Conservation (phyloP, 2,329 filamentous ascomycete species). For the Fusarium poae region DNA sequence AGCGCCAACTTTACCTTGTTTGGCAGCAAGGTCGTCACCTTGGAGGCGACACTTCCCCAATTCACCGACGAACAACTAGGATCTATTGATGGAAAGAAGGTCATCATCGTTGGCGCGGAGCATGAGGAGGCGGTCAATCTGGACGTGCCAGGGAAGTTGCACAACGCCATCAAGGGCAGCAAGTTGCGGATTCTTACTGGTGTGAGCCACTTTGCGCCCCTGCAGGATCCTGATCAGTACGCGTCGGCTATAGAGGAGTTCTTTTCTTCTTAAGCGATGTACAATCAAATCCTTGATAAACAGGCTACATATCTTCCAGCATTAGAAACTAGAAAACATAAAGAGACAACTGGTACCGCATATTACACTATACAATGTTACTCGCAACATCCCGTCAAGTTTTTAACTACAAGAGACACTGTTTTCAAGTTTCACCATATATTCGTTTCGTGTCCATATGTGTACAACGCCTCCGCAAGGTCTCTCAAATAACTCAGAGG, state of each 20-base stretch:
- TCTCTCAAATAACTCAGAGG: not conserved
- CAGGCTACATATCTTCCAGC: not conserved
- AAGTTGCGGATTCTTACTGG: slow-evolving; percentile 52
- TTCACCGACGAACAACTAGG: slow-evolving; percentile 49
- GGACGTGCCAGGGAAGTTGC: slow-evolving; percentile 53
- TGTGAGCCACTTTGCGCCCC: slow-evolving; percentile 60
- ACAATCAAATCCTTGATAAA: too few species aligned
- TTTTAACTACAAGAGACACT: not conserved
- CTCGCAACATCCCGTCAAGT: not conserved
- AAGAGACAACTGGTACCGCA: not conserved
- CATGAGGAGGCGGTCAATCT: slow-evolving; percentile 58
- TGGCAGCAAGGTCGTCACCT: slow-evolving; percentile 53
- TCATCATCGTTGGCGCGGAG: slow-evolving; percentile 51
- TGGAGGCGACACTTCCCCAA: slow-evolving; percentile 56
- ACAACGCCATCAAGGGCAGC: slow-evolving; percentile 55
- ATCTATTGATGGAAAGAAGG: slow-evolving; percentile 48
- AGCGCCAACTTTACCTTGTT: slow-evolving; percentile 55
- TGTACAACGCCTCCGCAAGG: not conserved
- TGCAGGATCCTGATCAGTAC: slow-evolving; percentile 57
- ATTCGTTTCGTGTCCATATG: not conserved
- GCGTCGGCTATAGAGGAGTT: slow-evolving; percentile 51
- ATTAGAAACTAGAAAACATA: not conserved
- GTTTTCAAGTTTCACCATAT: not conserved
- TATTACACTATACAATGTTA: not conserved
- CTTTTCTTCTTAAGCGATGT: not conserved